Percentiles rank a stretch among this genome's conserved stretches.
Conservation (phyloP, 208 protist species). For the Acanthamoeba quina region DNA sequence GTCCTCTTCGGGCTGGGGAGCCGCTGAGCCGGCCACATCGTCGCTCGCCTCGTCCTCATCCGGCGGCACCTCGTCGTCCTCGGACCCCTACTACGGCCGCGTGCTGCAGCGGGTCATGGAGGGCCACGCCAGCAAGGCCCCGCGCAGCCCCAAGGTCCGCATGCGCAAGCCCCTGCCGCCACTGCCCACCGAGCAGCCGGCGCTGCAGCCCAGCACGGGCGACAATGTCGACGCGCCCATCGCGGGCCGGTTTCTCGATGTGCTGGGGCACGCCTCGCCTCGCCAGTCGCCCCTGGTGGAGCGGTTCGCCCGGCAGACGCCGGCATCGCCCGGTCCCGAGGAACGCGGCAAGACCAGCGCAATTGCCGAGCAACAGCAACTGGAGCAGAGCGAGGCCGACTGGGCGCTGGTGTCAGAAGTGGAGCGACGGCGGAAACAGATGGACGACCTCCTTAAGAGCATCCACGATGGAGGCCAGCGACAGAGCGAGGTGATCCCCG, state of each 20-base stretch:
- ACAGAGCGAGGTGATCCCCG: background rate
- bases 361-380: background rate
- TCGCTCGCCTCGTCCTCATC: background rate
- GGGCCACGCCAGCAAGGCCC: background rate
- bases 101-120: slow-evolving; percentile 2
- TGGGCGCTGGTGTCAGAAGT: slow-evolving; percentile 1
- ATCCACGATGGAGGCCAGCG: background rate
- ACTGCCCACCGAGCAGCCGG: background rate
- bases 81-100: background rate
- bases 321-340: slow-evolving; percentile 11
- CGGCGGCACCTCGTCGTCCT: background rate
- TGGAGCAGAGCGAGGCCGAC: background rate
- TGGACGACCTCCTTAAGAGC: slow-evolving; percentile 38
- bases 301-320: background rate
- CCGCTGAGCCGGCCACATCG: background rate
- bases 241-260: background rate
- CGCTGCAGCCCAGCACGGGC: background rate
- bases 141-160: slow-evolving; percentile 41
- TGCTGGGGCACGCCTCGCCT: no score
- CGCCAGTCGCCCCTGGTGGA: background rate
- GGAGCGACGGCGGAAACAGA: background rate
- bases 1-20: background rate
- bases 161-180: slow-evolving; percentile 34
- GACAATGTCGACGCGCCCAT: background rate
- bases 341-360: background rate